Evolutionary conservation across 768 basidiomycete species (phyloP), one percentile per base, ranked within the genome.

Genomic region (Mycena capillaripes): DNA sequence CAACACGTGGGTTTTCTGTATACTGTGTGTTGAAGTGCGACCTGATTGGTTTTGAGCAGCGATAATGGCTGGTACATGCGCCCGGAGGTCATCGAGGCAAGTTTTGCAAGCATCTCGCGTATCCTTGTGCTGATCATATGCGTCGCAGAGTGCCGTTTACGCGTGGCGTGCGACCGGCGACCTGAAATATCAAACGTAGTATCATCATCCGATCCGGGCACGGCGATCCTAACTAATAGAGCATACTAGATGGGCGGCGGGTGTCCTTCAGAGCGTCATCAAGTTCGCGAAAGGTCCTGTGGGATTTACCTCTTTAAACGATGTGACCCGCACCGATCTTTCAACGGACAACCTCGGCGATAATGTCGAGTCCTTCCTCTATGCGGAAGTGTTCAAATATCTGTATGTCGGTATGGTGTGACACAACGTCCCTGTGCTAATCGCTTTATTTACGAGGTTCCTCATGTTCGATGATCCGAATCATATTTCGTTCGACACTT

Each of bases 31-130:
- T 25, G 42, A 46, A 34, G 44, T 36, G 17, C 9, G 17, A 36
- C 4, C 34, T 59, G 44, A 58, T 21, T 40, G 6, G 44, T 27
- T 21, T 34, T 69, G n/a, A 53, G 58, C 10, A 69, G 67, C 50
- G 67, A 69, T 53, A 69, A 69, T 25, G n/a, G 67, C 40, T 69
- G 67, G 67, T 69, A 69, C 40, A 61, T 69, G 67, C 67, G 67
- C 21, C 67, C 67, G 12, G 67, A 69, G 48, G 67, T 69, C n/a
- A 69, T 69, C 67, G 67, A 69, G 59, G 67, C 17, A n/a, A 60
- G 67, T 53, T 32, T 66, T 42, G 34, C 48, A 32, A 6, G 38
- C 57, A 11, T 36, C 42, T 50, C 50, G 38, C 36, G 44, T 40
- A 42, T 2, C 7, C 40, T 27, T 14, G 27, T 57, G 29, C 21